phyloP scores from a whole-genome alignment of 306 rosid genomes.

The Gleditsia sinensis region DNA sequence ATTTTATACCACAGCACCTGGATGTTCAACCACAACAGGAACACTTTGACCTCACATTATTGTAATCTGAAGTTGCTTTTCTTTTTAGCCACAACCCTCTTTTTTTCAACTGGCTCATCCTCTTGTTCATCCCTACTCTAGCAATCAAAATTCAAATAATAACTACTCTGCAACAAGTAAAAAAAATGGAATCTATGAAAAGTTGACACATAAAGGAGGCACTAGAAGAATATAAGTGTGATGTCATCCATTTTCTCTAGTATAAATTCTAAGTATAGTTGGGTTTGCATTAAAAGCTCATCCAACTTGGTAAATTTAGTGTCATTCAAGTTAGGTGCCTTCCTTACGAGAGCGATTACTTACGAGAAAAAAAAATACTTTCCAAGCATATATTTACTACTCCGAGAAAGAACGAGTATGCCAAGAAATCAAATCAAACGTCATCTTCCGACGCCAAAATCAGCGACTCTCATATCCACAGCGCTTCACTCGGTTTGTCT shows the following conservation, averaged over 20 bases:
- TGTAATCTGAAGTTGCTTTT: slow-evolving; percentile 62
- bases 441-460: slow-evolving; percentile 84
- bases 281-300: slow-evolving; percentile 87
- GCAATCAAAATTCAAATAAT: slow-evolving; percentile 33
- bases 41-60: slow-evolving; percentile 56
- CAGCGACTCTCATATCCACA: slow-evolving; percentile 67
- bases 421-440: slow-evolving; percentile 38
- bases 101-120: slow-evolving; percentile 42
- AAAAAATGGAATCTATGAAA: background rate
- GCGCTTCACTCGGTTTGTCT: slow-evolving; percentile 37
- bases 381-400: background rate
- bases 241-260: slow-evolving; percentile 97
- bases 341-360: background rate
- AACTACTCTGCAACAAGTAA: slow-evolving; percentile 18
- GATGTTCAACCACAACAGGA: too few species aligned
- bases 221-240: slow-evolving; percentile 47
- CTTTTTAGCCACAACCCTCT: slow-evolving; percentile 68
- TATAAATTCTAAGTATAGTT: slow-evolving; percentile 77
- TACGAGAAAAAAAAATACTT: background rate
- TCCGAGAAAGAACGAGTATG: background rate
- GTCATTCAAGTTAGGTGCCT: slow-evolving; percentile 50
- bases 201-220: slow-evolving; percentile 20
- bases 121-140: slow-evolving; percentile 64
- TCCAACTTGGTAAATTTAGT: slow-evolving; percentile 80
- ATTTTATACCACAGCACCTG: too few species aligned